phyloP scores from a whole-genome alignment of 2,329 filamentous ascomycete species.

The Xylaria arbuscula region DNA sequence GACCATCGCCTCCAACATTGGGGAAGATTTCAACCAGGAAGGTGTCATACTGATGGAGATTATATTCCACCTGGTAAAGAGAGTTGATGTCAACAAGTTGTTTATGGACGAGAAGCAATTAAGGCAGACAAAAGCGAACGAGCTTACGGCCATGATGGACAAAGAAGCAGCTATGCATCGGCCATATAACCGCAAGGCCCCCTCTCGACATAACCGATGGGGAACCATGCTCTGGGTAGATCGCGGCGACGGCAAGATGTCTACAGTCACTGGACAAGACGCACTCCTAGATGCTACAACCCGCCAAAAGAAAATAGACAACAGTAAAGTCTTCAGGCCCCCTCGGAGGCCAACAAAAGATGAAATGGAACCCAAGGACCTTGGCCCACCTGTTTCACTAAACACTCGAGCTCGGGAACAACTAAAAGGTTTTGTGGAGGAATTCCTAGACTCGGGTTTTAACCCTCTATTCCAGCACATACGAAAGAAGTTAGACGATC shows the following conservation, averaged over 20 bases:
- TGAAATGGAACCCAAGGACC: slow-evolving; percentile 75
- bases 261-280: slow-evolving; percentile 89
- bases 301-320: slow-evolving; percentile 89
- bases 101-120: slow-evolving; percentile 85
- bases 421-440: slow-evolving; percentile 84
- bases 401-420: slow-evolving; percentile 79
- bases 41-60: slow-evolving; percentile 92
- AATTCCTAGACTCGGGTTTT: slow-evolving; percentile 95
- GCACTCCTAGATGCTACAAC: slow-evolving; percentile 78
- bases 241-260: slow-evolving; percentile 83
- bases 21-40: slow-evolving; percentile 90
- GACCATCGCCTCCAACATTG: slow-evolving; percentile 90
- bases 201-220: slow-evolving; percentile 91
- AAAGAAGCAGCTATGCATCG: slow-evolving; percentile 88
- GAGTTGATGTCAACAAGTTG: slow-evolving; percentile 83
- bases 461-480: slow-evolving; percentile 89
- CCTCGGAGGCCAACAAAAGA: slow-evolving; percentile 73
- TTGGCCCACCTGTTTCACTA: slow-evolving; percentile 78
- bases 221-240: slow-evolving; percentile 98
- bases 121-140: slow-evolving; percentile 74
- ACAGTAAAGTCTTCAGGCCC: slow-evolving; percentile 88
- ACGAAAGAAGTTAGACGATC: slow-evolving; percentile 88
- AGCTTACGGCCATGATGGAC: slow-evolving; percentile 78
- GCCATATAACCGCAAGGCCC: slow-evolving; percentile 79
- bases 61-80: slow-evolving; percentile 91